phyloP scores from a whole-genome alignment of 2,329 filamentous ascomycete species.

The Furcasterigmium sp. region DNA sequence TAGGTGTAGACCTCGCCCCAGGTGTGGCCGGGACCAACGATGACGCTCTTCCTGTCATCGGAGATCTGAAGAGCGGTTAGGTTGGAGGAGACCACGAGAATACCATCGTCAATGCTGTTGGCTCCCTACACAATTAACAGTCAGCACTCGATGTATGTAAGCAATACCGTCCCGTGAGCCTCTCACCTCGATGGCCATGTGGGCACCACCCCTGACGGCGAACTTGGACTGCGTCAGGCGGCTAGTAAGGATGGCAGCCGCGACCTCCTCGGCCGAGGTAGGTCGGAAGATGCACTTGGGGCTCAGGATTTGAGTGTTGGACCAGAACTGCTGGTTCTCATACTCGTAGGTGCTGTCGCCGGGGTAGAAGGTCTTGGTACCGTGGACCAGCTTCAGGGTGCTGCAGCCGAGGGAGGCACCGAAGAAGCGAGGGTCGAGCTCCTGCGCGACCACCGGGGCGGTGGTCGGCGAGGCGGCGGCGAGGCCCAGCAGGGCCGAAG shows the following conservation, averaged over 20 bases:
- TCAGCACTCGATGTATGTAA: not conserved
- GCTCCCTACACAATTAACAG: conserved; percentile 7
- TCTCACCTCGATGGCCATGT: conserved; percentile 14
- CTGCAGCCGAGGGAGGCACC: conserved; percentile 2
- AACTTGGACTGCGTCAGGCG: conserved; percentile 21
- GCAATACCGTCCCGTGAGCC: too few relatives aligned
- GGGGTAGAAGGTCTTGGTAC: conserved; percentile 2
- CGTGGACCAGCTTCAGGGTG: conserved; percentile 1
- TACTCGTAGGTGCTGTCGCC: conserved; percentile 1
- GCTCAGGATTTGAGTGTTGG: conserved; percentile 6
- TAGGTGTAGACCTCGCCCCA: conserved; percentile 23
- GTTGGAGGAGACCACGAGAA: conserved; percentile 29
- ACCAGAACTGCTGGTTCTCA: conserved; percentile 3
- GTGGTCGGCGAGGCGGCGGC: not conserved
- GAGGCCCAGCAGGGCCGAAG: not conserved
- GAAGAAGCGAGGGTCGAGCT: not conserved
- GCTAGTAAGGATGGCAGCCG: conserved; percentile 17
- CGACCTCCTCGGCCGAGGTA: conserved; percentile 17
- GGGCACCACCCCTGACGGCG: conserved; percentile 26
- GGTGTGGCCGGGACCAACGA: conserved; percentile 22
- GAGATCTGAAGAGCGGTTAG: conserved; percentile 24
- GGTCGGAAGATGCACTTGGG: conserved; percentile 19
- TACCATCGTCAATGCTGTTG: conserved; percentile 20
- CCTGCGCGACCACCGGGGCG: not conserved
- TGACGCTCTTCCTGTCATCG: conserved; percentile 14